Conservation (phyloP, 441 rosid genomes). For the Daphne laureola region DNA sequence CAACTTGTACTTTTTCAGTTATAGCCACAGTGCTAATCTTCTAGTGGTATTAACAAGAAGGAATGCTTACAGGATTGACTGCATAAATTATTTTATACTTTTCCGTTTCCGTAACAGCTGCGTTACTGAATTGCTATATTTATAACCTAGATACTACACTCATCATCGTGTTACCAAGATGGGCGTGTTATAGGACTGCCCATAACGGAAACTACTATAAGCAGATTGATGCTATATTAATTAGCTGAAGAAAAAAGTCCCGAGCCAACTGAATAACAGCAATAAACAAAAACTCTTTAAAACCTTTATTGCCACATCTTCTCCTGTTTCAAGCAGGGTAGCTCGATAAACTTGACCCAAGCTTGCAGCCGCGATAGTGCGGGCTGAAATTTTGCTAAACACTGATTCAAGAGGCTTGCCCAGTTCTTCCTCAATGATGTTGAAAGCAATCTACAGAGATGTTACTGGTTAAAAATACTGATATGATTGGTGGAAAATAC, state of each 20-base stretch:
- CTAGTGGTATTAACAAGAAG: no score
- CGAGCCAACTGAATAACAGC: constrained; percentile 4
- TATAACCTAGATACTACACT: no score
- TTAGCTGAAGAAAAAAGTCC: not conserved
- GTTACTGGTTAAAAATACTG: constrained; percentile 14
- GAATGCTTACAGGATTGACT: no score
- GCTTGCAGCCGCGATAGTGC: constrained; percentile 93
- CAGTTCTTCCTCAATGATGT: constrained; percentile 86
- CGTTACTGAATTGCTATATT: no score
- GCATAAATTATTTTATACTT: no score
- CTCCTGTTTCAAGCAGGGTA: constrained; percentile 77
- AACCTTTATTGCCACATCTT: constrained; percentile 97
- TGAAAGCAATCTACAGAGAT: constrained; percentile 66
- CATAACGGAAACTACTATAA: no score
- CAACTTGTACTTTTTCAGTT: no score
- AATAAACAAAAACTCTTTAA: constrained; percentile 14
- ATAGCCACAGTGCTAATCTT: no score
- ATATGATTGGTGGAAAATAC: constrained; percentile 3
- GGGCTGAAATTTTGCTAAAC: constrained; percentile 76
- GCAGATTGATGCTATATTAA: no score
- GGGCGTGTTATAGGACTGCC: no score
- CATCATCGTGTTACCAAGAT: no score
- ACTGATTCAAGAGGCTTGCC: constrained; percentile 86
- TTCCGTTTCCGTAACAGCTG: no score
- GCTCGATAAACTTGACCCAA: constrained; percentile 97